Evolutionary conservation across 257 asterid genomes (phyloP), one percentile per base, ranked within the genome.

Genomic region (Paulownia fortunei): DNA sequence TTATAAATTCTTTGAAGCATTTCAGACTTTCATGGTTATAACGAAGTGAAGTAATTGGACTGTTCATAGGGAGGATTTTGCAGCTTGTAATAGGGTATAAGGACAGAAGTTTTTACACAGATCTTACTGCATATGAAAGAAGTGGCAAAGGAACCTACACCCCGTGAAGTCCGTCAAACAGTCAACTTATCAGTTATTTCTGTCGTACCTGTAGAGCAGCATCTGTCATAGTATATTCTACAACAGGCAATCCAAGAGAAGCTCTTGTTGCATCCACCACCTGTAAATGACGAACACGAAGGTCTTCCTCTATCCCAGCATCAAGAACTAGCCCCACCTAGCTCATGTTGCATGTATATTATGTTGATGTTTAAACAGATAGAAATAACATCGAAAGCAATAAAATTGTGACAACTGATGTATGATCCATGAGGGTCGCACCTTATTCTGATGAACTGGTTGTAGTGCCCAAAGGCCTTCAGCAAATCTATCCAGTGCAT

Each of bases 181-280:
- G 36, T 56, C 21, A 27, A 73, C 2, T 24, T 0, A 49, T 72
- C 32, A 60, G 78, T 54, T 21, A 69, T 39, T 18, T 30, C 5
- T 71, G 65, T 21, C 56, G 42, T 82, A 92, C 98, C 97, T 87
- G 87, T 74, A 94, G 79, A 59, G 98, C 89, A 76, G 96, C 87
- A 77, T 94, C 98, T 1, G 98, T 92, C 52, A 94, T 89, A 24
- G 82, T 82, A 82, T 81, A 94, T 65, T 91, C 94, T 1, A 88
- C 90, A 46, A 92, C 72, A 16, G 96, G 90, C 83, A 94, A 85
- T 85, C 98, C 98, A 79, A 94, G 97, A 69, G 98, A 94, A 80
- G 98, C 98, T 80, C 98, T 88, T 66, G 95, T 73, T 73, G 98
- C 98, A 84, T 94, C 98, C 80, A 85, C 94, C 62, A 89, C 96